Evolutionary conservation across 2,329 filamentous ascomycete species (phyloP), one percentile per base, ranked within the genome.

Genomic region (Hypoxylon sp.): DNA sequence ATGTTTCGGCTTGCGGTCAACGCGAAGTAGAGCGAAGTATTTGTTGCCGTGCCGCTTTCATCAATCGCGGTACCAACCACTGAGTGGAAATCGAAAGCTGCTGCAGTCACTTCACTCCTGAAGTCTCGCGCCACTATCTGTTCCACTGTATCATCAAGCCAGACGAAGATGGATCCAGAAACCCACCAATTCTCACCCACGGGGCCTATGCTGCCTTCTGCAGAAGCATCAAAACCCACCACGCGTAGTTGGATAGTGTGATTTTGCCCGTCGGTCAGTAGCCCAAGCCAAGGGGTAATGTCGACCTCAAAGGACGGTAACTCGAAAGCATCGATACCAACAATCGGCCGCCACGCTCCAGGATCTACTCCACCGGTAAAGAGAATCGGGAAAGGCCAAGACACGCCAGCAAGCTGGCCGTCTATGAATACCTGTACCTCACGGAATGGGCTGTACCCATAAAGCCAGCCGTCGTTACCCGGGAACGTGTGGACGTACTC

Each of bases 281-380:
- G 50, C 0, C 87, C 83, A 3, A 91, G 78, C 78, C 87, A 91
- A 0, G 89, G 87, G 2, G 89, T 88, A 39, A 91, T 86, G 67
- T 92, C 89, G 55, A 91, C 88, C 72, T 91, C 88, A 58, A 90
- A 86, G 66, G 90, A 87, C 37, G 85, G 83, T 19, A 91, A 78
- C 73, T 91, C 89, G 71, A 89, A 91, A 0, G 89, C 84, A 73
- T 91, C 88, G 51, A 90, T 89, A 1, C 89, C 89, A 6, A 90
- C 88, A 53, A 91, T 83, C 0, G 90, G 89, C n/a, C 88, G 81
- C 89, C 89, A 92, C 37, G 91, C 83, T 0, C 87, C 87, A 3
- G 89, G 89, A 1, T 87, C 87, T 12, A 92, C 81, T 0, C 90
- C 89, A 5, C 90, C 89, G 2, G 90, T 91, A 68, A 91, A 92